phyloP scores from a whole-genome alignment of 768 basidiomycete species.

The Cyclocybe cylindracea region DNA sequence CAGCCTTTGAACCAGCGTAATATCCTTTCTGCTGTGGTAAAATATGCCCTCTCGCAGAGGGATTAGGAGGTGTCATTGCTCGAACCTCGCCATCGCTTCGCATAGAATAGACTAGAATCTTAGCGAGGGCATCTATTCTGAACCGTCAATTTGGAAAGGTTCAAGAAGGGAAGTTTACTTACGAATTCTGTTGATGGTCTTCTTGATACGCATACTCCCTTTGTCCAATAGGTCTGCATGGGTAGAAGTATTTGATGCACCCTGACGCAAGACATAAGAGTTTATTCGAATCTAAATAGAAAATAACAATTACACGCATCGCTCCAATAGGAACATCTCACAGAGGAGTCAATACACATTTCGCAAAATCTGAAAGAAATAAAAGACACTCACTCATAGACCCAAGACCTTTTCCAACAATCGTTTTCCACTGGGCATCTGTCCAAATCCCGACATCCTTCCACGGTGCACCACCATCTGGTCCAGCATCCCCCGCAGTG shows the following conservation, averaged over 20 bases:
- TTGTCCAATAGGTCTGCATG: constrained; percentile 70
- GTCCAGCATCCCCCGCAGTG: constrained; percentile 49
- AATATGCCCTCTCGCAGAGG: constrained; percentile 21
- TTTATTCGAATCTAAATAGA: not conserved
- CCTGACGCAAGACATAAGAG: constrained; percentile 36
- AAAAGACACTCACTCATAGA: constrained; percentile 63
- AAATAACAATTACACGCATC: constrained; percentile 47
- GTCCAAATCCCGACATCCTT: constrained; percentile 91
- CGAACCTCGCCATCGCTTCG: constrained; percentile 73
- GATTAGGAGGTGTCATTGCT: constrained; percentile 33
- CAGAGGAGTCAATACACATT: constrained; percentile 1
- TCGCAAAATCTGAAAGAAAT: not conserved
- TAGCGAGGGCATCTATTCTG: constrained; percentile 70
- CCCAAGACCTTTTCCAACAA: constrained; percentile 80
- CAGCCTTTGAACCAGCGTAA: constrained; percentile 81
- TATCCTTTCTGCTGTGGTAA: constrained; percentile 48
- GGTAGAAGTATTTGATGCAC: constrained; percentile 61
- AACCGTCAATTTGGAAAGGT: not conserved
- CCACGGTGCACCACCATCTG: constrained; percentile 60
- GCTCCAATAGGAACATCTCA: constrained; percentile 74
- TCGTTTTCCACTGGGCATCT: constrained; percentile 77
- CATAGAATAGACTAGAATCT: constrained; percentile 88
- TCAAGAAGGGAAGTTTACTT: constrained; percentile 18
- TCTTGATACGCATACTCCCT: constrained; percentile 67
- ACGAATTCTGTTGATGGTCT: constrained; percentile 66